A percentile compares a stretch with the other conserved stretches of the same genome.
Evolutionary conservation across 2,329 filamentous ascomycete species (phyloP).

Genomic region (Penicillium hesseltinei): DNA sequence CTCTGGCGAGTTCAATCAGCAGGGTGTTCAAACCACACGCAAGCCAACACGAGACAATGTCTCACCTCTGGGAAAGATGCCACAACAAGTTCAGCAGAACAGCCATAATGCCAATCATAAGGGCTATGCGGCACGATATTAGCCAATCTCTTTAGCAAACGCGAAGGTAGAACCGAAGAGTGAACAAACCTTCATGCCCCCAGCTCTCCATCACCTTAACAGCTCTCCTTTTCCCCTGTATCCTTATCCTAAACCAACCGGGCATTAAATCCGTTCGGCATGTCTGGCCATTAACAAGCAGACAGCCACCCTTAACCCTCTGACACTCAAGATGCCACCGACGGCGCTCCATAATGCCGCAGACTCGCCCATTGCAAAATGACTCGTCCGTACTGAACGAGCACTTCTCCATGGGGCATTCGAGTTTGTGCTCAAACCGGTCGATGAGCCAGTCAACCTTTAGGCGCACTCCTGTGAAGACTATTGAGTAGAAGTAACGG

Average conservation of each 20-base stretch:
- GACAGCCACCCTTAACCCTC: slow-evolving; percentile 32
- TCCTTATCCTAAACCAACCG: slow-evolving; percentile 31
- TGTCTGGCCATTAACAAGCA: slow-evolving; percentile 38
- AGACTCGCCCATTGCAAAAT: slow-evolving; percentile 43
- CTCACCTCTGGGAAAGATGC: neutral
- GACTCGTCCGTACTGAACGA: slow-evolving; percentile 43
- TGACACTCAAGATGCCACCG: slow-evolving; percentile 43
- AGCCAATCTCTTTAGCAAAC: neutral
- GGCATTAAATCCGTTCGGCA: slow-evolving; percentile 33
- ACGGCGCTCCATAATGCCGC: slow-evolving; percentile 42
- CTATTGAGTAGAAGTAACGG: slow-evolving; percentile 61
- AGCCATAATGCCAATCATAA: neutral
- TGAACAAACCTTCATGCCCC: slow-evolving; percentile 32
- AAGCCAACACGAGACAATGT: neutral
- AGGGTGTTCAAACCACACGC: neutral
- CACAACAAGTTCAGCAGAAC: slow-evolving; percentile 2
- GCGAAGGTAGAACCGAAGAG: neutral
- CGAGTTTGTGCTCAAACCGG: slow-evolving; percentile 60
- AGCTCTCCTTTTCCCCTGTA: slow-evolving; percentile 15
- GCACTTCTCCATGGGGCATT: slow-evolving; percentile 59
- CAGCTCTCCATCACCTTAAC: slow-evolving; percentile 8
- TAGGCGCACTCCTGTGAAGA: slow-evolving; percentile 63
- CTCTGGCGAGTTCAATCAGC: neutral
- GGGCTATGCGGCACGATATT: neutral
- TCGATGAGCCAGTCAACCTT: slow-evolving; percentile 70